These are phyloP conservation scores for Ambrosia hybrid DNA, from an alignment of 140 eudicot genomes.

Conservation along the genomic window DNA sequence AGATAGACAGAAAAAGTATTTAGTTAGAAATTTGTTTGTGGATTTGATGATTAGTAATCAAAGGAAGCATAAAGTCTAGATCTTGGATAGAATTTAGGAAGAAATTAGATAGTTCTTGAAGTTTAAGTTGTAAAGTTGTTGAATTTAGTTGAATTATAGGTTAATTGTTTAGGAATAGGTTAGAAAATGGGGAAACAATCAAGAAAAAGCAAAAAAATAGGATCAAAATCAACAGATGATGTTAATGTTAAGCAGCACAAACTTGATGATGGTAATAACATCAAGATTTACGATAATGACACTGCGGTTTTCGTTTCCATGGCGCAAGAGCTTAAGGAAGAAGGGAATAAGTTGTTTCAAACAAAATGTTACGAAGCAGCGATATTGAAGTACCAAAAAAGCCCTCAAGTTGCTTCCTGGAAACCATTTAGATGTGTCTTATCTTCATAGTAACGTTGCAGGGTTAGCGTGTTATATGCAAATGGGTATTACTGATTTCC, in stretches of 20 bases:
- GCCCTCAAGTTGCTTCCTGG: slow-evolving; percentile 77
- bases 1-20: slow-evolving; percentile 18
- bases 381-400: slow-evolving; percentile 72
- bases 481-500: too few species aligned
- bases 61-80: too few species aligned
- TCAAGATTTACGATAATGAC: slow-evolving; percentile 60
- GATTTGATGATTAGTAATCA: slow-evolving; percentile 26
- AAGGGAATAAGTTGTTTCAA: slow-evolving; percentile 78
- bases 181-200: slow-evolving; percentile 62
- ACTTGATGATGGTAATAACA: slow-evolving; percentile 19
- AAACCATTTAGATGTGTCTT: slow-evolving; percentile 72
- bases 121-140: slow-evolving; percentile 12
- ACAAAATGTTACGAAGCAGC: slow-evolving; percentile 72
- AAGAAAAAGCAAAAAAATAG: slow-evolving; percentile 51
- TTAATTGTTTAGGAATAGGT: slow-evolving; percentile 9
- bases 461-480: too few species aligned
- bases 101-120: slow-evolving; percentile 9
- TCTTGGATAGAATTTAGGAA: slow-evolving; percentile 17
- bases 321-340: slow-evolving; percentile 75
- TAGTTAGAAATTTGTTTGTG: slow-evolving; percentile 26
- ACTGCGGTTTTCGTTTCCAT: slow-evolving; percentile 58
- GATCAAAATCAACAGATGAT: too few species aligned
- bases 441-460: slow-evolving; percentile 78
- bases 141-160: neutral
- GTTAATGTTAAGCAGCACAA: slow-evolving; percentile 30